Evolutionary conservation across 2,329 filamentous ascomycete species (phyloP), one percentile per base, ranked within the genome.

Genomic region (Chrysosporium queenslandicum): DNA sequence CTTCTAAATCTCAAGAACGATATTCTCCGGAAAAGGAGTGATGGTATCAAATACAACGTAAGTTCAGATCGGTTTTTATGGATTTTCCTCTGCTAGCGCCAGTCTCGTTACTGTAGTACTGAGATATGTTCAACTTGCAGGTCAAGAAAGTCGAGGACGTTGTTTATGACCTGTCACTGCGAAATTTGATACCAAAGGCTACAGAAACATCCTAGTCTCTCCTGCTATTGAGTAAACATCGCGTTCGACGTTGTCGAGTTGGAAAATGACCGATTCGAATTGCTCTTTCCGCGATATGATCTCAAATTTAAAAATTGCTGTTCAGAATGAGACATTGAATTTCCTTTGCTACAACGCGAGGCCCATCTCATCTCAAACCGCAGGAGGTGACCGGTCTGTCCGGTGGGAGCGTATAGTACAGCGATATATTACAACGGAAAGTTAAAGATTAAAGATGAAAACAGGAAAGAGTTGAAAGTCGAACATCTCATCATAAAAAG

Each of bases 91-190:
- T 18, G 4, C 14, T n/a, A n/a, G 4, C n/a, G 2, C 18, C n/a
- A 5, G 11, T 4, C 18, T 14, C 11, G 9, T n/a, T 18, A 4
- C n/a, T 16, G 4, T 37, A 4, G 18, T 12, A 6, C 5, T 9
- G 14, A 5, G 5, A 37, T 21, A 11, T 21, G n/a, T 18, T n/a
- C 34, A 20, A 32, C 47, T 52, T 59, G 46, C 50, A 77, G 74
- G 88, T 98, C 63, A 98, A 97, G 77, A 91, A 94, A 68, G 88
- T 96, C 11, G 92, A 98, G 74, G 92, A 97, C 65, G 89, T 98
- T 11, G 91, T 97, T 47, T 98, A 98, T 65, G 92, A 98, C 67
- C 73, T 98, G 53, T 91, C 87, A 21, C 72, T 98, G 64, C 80
- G 92, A 54, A 91, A 92, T 47, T 68, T 97, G 64, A 77, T 94